A percentile compares a stretch with the other conserved stretches of the same genome.
These are phyloP conservation scores for Hypoxylon trugodes DNA, from an alignment of 495 filamentous ascomycete species.

Conservation along the genomic window DNA sequence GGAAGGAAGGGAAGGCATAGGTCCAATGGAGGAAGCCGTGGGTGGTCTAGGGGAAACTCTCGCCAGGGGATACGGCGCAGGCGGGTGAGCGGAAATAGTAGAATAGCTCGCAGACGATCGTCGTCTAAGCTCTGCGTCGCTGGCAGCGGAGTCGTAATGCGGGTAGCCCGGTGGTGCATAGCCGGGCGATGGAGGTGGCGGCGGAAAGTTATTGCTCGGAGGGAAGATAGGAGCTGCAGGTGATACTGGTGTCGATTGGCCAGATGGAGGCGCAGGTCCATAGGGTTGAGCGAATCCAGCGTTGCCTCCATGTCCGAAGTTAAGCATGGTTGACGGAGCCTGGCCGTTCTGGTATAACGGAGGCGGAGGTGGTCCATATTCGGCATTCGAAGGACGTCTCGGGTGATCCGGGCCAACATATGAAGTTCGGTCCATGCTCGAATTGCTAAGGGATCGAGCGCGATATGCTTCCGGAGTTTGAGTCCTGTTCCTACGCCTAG, in stretches of 20 bases:
- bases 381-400: constrained; percentile 64
- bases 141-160: constrained; percentile 37
- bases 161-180: constrained; percentile 37
- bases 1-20: constrained; percentile 35
- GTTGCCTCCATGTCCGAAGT: constrained; percentile 41
- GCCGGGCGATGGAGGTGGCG: constrained; percentile 37
- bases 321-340: constrained; percentile 44
- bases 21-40: constrained; percentile 29
- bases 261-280: constrained; percentile 33
- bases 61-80: constrained; percentile 27
- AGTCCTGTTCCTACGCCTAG: constrained; percentile 64
- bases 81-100: constrained; percentile 36
- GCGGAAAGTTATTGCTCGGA: constrained; percentile 28
- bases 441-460: constrained; percentile 78
- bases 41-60: constrained; percentile 26
- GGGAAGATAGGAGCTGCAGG: constrained; percentile 41
- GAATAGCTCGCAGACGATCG: constrained; percentile 38
- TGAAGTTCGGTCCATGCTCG: constrained; percentile 62
- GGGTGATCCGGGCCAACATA: constrained; percentile 57
- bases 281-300: constrained; percentile 41
- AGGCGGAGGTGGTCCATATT: constrained; percentile 58
- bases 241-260: constrained; percentile 43
- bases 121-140: constrained; percentile 34
- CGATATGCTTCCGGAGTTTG: constrained; percentile 72
- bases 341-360: constrained; percentile 52